A percentile compares a stretch with the other conserved stretches of the same genome.
Conservation (phyloP, 176 grass and related monocot species). For the Melocanna baccifera region DNA sequence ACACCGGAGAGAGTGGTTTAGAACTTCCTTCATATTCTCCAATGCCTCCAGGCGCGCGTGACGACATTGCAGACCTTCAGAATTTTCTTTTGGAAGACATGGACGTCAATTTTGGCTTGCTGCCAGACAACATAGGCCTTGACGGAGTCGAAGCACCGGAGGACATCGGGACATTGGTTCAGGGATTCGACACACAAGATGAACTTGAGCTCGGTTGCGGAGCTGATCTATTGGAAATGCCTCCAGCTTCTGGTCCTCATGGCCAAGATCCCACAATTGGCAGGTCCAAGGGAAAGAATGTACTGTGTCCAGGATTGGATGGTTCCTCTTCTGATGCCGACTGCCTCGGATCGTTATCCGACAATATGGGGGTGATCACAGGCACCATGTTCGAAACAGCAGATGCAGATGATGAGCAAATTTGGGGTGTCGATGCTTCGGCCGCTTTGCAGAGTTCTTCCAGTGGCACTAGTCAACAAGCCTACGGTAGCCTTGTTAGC, state of each 20-base stretch:
- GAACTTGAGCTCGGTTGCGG: conserved; percentile 16
- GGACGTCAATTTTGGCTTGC: conserved; percentile 20
- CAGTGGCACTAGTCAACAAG: conserved; percentile 22
- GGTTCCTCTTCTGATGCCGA: conserved; percentile 25
- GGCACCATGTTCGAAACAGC: conserved; percentile 17
- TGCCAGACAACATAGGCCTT: conserved; percentile 31
- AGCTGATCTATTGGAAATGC: conserved; percentile 16
- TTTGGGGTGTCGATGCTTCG: conserved; percentile 29
- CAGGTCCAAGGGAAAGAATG: conserved; percentile 42
- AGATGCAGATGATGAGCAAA: conserved; percentile 29
- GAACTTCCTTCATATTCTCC: conserved; percentile 16
- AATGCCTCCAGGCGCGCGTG: neutral
- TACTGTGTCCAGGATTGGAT: conserved; percentile 22
- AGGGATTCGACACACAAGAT: conserved; percentile 29
- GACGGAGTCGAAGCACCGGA: neutral
- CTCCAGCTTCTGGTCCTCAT: conserved; percentile 21
- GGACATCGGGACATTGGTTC: conserved; percentile 33
- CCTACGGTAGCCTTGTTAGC: conserved; percentile 6
- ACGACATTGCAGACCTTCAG: conserved; percentile 22
- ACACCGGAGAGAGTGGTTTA: conserved; percentile 13
- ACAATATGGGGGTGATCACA: conserved; percentile 18
- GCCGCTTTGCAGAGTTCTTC: conserved; percentile 26
- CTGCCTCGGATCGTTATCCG: conserved; percentile 37
- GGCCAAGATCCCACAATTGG: conserved; percentile 24
- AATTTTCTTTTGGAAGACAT: conserved; percentile 44